Conservation (phyloP, 257 asterid species). For the Solanum dulcamara region DNA sequence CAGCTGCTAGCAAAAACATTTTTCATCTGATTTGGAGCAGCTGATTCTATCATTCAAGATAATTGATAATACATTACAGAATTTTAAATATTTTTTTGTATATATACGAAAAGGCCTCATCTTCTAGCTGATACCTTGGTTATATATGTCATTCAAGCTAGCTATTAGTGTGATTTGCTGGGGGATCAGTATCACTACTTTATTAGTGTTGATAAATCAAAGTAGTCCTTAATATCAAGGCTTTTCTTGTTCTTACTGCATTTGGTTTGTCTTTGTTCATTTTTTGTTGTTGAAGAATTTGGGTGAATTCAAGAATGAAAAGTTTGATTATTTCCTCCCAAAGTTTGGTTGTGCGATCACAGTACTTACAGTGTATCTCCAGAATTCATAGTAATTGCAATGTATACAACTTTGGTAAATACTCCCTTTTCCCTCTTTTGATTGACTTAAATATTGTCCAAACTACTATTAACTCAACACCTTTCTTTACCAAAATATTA, state of each 20-base stretch:
- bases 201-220: background rate
- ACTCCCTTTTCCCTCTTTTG: background rate
- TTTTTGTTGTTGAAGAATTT: background rate
- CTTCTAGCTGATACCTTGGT: background rate
- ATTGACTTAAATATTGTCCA: too few species aligned
- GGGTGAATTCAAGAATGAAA: background rate
- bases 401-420: background rate
- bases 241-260: background rate
- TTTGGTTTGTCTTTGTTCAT: background rate
- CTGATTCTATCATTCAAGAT: conserved; percentile 9
- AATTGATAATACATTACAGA: background rate
- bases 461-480: background rate
- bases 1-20: conserved; percentile 77
- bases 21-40: conserved; percentile 75
- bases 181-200: background rate
- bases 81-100: background rate
- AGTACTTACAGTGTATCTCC: background rate
- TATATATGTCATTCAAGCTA: background rate
- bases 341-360: background rate
- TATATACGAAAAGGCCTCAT: background rate
- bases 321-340: background rate
- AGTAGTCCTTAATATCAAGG: background rate
- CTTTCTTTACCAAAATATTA: background rate
- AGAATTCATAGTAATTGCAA: background rate
- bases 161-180: background rate